Base-by-base conservation (phyloP, 2,329 filamentous ascomycete genomes). In the Alternaria atra region DNA sequence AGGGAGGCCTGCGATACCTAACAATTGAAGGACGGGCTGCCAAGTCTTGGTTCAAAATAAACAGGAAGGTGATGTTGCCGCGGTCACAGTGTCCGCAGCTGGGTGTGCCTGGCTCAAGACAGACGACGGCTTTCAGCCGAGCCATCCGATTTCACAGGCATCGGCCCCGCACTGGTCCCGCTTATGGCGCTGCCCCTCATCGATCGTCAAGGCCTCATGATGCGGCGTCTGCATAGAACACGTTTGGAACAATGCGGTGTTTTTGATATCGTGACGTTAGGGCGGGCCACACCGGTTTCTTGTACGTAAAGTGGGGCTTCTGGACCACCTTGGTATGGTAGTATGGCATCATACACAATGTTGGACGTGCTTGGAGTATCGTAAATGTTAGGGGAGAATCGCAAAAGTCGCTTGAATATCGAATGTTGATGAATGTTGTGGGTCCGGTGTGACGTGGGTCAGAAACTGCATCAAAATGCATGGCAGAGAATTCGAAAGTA, bases 201-300 rank as follows among this genome's bases (percentile, higher is more conserved):
- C 55, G 70, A 75, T 74, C 71, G 64, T 54, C 72, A 32, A 63
- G 52, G 40, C 68, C 70, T 67, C 67, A 69, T 73, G 72, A 71
- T 63, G 62, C 50, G 64, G 51, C 54, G 61, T 61, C 56, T 65
- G 59, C 53, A 58, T 62, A 44, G 58, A 68, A 68, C 39, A 54
- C 54, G 60, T 67, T 60, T 64, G 64, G 50, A 66, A 63, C 53
- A 23, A 40, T 34, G 55, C 55, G 59, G 60, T 43, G 52, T 52
- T 57, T 42, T 63, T 64, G 62, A 63, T 63, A 65, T 73, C 48
- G 69, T 74, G 73, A 75, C 73, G 71, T 73, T 70, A 30, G 23
- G 53, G 34, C 34, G 58, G 43, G 27, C 42, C 20, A 57, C 29
- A 35, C 53, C 29, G 58, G 58, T 46, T 63, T 65, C 56, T 64